Evolutionary conservation across 2,329 filamentous ascomycete genomes (phyloP), one percentile per base, ranked within the genome.

Genomic region (Cadophora luteo-olivacea): DNA sequence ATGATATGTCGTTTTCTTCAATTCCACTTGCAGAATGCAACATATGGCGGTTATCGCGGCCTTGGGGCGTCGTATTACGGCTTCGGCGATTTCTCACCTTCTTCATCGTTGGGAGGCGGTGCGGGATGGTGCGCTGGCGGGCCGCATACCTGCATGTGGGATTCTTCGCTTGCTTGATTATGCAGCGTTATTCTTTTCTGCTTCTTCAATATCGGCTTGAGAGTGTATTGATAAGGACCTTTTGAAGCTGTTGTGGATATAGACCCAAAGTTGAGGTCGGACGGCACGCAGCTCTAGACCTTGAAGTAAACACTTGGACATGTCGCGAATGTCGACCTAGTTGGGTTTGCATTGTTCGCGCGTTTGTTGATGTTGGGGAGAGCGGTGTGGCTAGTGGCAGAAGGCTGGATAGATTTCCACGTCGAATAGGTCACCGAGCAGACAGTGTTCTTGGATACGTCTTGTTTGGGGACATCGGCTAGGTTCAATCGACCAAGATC

Each of bases 41-140:
- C 14, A 55, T 9, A n/a, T 55, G 52, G 52, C 52, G 52, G 52
- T 55, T 55, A n/a, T 55, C 52, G 52, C 52, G 52, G 52, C n/a
- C 52, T 55, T 12, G 6, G 52, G 8, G 52, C 12, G 52, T 55
- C 1, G 52, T 4, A 33, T 33, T 49, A 49, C 19, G n/a, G 9
- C 45, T 22, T 49, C 45, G 45, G 45, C 8, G 45, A 49, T 22
- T 49, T 49, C 22, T 49, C 33, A 8, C 19, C 11, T 4, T 22
- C 45, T 22, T 49, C 45, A 49, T 49, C 45, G n/a, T 49, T 22
- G 45, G 19, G 5, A 49, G 33, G 52, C 29, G 51, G 3, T 54
- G 51, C 8, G 8, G 36, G 12, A 38, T 38, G 24, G 41, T 49
- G 45, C 22, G 45, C n/a, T n/a, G n/a, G 45, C 45, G 45, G 45